Conservation (phyloP, 768 basidiomycete genomes). For the Tricholoma flavovirens region DNA sequence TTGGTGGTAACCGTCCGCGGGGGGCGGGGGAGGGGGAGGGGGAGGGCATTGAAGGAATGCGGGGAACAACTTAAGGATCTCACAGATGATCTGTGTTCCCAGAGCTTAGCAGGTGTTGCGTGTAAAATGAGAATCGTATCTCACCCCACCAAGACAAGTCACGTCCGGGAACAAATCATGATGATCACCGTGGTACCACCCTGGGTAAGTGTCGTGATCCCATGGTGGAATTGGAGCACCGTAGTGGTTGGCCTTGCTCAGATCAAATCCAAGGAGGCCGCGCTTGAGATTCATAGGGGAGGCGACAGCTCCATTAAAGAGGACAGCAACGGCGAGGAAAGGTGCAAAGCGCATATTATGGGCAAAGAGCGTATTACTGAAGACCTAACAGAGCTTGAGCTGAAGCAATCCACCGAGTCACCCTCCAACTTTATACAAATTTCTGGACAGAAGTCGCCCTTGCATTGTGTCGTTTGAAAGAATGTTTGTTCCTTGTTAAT, state of each 20-base stretch:
- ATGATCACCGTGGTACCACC: slow-evolving; percentile 38
- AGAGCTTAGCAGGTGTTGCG: neutral
- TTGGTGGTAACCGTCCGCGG: slow-evolving; percentile 29
- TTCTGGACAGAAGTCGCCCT: neutral
- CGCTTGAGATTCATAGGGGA: slow-evolving; percentile 14
- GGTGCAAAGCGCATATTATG: slow-evolving; percentile 28
- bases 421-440: slow-evolving; percentile 7
- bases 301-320: slow-evolving; percentile 17
- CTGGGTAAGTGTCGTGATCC: slow-evolving; percentile 27
- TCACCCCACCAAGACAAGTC: slow-evolving; percentile 28
- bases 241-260: slow-evolving; percentile 28
- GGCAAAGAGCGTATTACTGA: neutral
- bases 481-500: neutral
- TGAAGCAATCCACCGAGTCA: neutral
- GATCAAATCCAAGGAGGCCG: slow-evolving; percentile 20
- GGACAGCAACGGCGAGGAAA: slow-evolving; percentile 19
- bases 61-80: slow-evolving; percentile 29
- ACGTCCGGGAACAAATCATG: slow-evolving; percentile 22
- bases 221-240: slow-evolving; percentile 35
- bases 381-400: neutral
- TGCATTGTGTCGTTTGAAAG: neutral
- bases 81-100: slow-evolving; percentile 29
- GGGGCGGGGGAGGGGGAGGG: slow-evolving; percentile 5
- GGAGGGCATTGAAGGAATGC: slow-evolving; percentile 34
- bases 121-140: slow-evolving; percentile 1